A percentile compares a stretch with the other conserved stretches of the same genome.
Evolutionary conservation across 2,329 filamentous ascomycete genomes (phyloP).

Genomic region (Stagonosporopsis tanaceti): DNA sequence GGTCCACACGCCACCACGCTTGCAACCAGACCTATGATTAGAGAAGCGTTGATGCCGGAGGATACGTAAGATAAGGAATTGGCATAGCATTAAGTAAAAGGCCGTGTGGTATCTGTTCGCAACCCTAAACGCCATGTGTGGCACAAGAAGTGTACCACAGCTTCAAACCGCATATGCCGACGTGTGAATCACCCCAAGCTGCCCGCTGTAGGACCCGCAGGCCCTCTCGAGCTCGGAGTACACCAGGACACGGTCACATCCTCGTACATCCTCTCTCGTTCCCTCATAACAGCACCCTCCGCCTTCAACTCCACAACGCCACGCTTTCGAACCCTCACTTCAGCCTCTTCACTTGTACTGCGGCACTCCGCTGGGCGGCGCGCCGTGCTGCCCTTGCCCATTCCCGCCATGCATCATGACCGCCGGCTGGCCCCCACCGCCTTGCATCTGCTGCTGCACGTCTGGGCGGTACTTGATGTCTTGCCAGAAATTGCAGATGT

Average conservation of each 20-base stretch:
- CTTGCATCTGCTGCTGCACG: slow-evolving; percentile 44
- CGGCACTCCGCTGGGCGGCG: slow-evolving; percentile 33
- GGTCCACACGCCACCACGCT: too few relatives aligned
- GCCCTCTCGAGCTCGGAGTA: neutral
- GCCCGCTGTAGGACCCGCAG: neutral
- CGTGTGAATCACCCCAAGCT: neutral
- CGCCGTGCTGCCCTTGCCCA: slow-evolving; percentile 3
- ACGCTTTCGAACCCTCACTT: neutral
- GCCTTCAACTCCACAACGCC: neutral
- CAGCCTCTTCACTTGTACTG: slow-evolving; percentile 29
- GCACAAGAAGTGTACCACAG: neutral
- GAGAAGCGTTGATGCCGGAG: too few relatives aligned
- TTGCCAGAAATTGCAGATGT: slow-evolving; percentile 79
- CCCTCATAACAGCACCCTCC: neutral
- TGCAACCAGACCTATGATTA: too few relatives aligned
- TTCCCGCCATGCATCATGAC: slow-evolving; percentile 38
- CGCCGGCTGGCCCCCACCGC: slow-evolving; percentile 22
- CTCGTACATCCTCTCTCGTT: neutral
- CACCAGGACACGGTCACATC: neutral
- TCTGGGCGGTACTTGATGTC: slow-evolving; percentile 56
- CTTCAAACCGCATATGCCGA: neutral
- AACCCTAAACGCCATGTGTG: slow-evolving; percentile 16
- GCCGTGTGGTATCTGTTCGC: slow-evolving; percentile 26
- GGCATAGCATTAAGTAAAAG: slow-evolving; percentile 6
- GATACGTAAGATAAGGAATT: neutral